Evolutionary conservation across 2,329 filamentous ascomycete genomes (phyloP).

Genomic region (Seiridium cupressi): DNA sequence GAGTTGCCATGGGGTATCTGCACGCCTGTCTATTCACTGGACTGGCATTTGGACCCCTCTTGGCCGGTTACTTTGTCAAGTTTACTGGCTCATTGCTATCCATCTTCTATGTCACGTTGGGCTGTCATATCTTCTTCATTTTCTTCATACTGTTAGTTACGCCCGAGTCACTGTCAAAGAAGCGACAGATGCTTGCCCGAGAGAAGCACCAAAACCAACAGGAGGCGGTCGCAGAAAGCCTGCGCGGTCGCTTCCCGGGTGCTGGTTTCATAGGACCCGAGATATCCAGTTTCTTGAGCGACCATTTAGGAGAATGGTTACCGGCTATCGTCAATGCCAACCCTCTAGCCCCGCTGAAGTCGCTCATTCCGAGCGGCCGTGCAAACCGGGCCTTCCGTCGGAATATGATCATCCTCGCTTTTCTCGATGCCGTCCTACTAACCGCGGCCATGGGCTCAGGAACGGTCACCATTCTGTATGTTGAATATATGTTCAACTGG

Average conservation of each 20-base stretch:
- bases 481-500: conserved; percentile 79
- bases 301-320: conserved; percentile 24
- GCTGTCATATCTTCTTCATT: conserved; percentile 72
- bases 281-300: conserved; percentile 15
- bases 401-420: conserved; percentile 79
- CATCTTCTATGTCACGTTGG: conserved; percentile 82
- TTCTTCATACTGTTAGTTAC: conserved; percentile 68
- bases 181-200: conserved; percentile 67
- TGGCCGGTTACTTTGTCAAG: conserved; percentile 78
- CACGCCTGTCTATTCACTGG: conserved; percentile 87
- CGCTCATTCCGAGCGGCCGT: conserved; percentile 71
- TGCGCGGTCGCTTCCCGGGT: conserved; percentile 17
- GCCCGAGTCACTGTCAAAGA: conserved; percentile 80
- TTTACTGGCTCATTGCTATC: conserved; percentile 71
- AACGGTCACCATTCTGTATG: conserved; percentile 82
- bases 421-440: conserved; percentile 79
- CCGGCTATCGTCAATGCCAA: conserved; percentile 51
- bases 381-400: conserved; percentile 63
- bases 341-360: conserved; percentile 72
- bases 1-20: conserved; percentile 84
- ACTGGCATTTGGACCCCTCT: conserved; percentile 80
- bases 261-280: conserved; percentile 17
- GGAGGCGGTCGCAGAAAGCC: conserved; percentile 33
- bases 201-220: conserved; percentile 59
- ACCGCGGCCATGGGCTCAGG: conserved; percentile 78